Percentiles rank a stretch among this genome's conserved stretches.
Evolutionary conservation across 2,329 filamentous ascomycete species (phyloP).

Genomic region (Aphanocladium album): DNA sequence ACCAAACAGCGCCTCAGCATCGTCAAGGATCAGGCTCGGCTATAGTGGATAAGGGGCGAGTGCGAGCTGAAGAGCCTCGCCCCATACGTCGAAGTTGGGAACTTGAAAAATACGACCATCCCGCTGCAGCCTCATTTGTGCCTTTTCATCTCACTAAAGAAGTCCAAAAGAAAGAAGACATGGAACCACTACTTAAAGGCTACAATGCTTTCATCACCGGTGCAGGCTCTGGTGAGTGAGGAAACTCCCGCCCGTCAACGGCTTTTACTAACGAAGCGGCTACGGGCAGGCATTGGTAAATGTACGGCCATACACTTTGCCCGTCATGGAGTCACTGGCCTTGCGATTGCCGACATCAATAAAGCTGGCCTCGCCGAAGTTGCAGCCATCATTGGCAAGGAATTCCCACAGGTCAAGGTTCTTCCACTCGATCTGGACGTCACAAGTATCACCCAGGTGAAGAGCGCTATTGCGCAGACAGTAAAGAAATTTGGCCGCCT

Average conservation of each 20-base stretch:
- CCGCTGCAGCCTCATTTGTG: not conserved
- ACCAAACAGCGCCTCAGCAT: no score
- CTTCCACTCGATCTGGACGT: not conserved
- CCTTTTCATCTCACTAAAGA: not conserved
- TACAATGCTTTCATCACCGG: not conserved
- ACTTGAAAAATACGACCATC: not conserved
- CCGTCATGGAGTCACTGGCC: not conserved
- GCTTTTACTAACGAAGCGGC: not conserved
- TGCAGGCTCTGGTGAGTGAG: not conserved
- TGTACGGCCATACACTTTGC: not conserved
- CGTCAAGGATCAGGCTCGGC: no score
- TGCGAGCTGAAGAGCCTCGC: no score
- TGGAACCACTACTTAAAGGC: not conserved
- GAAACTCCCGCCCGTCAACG: not conserved
- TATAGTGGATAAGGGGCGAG: no score
- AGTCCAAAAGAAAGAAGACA: not conserved
- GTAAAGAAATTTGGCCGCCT: conserved; percentile 46
- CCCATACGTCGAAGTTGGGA: no score
- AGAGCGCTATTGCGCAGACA: conserved; percentile 34
- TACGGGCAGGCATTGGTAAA: not conserved
- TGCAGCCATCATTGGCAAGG: not conserved
- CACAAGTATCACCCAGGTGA: conserved; percentile 27
- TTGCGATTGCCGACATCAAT: not conserved
- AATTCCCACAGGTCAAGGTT: not conserved
- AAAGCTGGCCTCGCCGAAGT: not conserved